These are phyloP conservation scores for Ustilago bromivora DNA, from an alignment of 1,284 basidiomycete genomes.

Conservation along the genomic window DNA sequence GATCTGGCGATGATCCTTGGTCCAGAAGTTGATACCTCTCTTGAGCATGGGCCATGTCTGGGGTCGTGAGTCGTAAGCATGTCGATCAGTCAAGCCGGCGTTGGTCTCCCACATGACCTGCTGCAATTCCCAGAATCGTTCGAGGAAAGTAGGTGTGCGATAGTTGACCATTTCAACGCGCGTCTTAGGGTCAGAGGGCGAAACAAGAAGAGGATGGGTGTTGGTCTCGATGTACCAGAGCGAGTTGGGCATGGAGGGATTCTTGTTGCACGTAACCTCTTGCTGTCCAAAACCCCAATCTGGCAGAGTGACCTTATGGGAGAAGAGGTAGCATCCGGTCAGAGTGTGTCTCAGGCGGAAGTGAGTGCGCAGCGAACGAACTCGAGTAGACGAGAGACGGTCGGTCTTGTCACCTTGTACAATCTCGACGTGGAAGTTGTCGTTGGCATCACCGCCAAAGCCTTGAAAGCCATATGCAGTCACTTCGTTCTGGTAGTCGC, in stretches of 20 bases:
- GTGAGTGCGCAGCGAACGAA: slow-evolving; percentile 83
- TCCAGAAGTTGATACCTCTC: slow-evolving; percentile 96
- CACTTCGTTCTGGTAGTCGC: slow-evolving; percentile 99
- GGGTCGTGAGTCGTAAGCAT: slow-evolving; percentile 93
- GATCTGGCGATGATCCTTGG: slow-evolving; percentile 92
- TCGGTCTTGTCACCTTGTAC: slow-evolving; percentile 74
- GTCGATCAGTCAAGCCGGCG: slow-evolving; percentile 90
- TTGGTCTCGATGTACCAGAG: slow-evolving; percentile 95
- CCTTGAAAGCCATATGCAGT: slow-evolving; percentile 90
- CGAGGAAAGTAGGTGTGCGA: slow-evolving; percentile 83
- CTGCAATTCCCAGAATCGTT: slow-evolving; percentile 92
- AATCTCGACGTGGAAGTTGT: slow-evolving; percentile 95
- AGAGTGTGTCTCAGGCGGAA: slow-evolving; percentile 88
- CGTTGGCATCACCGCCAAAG: slow-evolving; percentile 89
- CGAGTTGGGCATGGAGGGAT: slow-evolving; percentile 88
- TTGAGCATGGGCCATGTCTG: slow-evolving; percentile 86
- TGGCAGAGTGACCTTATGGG: slow-evolving; percentile 95
- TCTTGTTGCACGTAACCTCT: slow-evolving; percentile 96
- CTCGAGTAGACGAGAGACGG: slow-evolving; percentile 72
- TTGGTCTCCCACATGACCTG: slow-evolving; percentile 99
- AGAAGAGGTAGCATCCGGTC: slow-evolving; percentile 95
- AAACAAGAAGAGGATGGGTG: slow-evolving; percentile 74
- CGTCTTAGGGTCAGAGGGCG: slow-evolving; percentile 25
- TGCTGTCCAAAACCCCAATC: slow-evolving; percentile 99
- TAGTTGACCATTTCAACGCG: slow-evolving; percentile 76